Evolutionary conservation across 495 filamentous ascomycete genomes (phyloP), one percentile per base, ranked within the genome.

Genomic region (Talaromyces adpressus): DNA sequence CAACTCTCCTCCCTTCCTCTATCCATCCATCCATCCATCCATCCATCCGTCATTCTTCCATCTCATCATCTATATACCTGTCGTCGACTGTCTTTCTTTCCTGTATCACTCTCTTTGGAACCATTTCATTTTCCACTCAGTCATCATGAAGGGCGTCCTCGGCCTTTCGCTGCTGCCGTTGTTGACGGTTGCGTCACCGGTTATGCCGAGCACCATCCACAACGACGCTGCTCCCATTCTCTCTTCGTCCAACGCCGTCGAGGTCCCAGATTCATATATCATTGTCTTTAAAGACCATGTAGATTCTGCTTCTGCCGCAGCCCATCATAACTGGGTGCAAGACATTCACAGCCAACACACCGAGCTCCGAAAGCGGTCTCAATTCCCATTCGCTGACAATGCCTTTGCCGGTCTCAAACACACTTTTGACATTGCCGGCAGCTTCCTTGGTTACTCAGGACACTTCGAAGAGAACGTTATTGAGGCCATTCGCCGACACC

Each of bases 261-360:
- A 86, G 68, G 84, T 99, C 36, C 89, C 91, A 54, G 89, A 97
- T 79, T 91, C 91, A 45, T 99, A 98, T 76, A 97, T 99, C 77
- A 79, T 99, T 77, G 91, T 96, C 67, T 97, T 99, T 85, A 98
- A 99, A 87, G 89, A 93, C 75, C 91, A 97, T 72, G 89, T 99
- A 61, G 80, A 81, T 63, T 75, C 86, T 25, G 77, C 78, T 20
- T 79, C 84, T 59, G 91, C 89, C 12, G 73, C 83, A 25, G 83
- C 82, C 67, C 95, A 99, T 72, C 92, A 96, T 72, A 85, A 74
- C 73, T 99, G 95, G 95, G 88, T 99, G 70, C 87, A 96, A 81
- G 84, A 90, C 77, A 82, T 96, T 69, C 90, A 94, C 72, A 68
- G 77, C 47, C 71, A 86, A 61, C 87, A 85, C 65, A 82, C 82